phyloP scores from a whole-genome alignment of 768 basidiomycete genomes.

The Leccinum aurantiacum region DNA sequence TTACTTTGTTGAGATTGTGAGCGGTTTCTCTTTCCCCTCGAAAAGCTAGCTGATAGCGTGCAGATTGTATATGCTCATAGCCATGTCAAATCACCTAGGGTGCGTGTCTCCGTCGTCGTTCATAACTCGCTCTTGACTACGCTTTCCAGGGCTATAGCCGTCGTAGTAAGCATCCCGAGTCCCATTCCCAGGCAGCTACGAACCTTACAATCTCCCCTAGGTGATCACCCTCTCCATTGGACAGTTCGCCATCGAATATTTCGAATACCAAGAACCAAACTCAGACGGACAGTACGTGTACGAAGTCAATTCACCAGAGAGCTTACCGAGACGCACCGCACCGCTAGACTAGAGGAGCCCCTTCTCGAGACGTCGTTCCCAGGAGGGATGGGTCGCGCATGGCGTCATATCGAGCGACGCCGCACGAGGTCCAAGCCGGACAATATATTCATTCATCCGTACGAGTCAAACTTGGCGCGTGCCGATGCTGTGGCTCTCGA shows the following conservation, averaged over 20 bases:
- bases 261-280: slow-evolving; percentile 21
- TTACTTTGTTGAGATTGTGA: slow-evolving; percentile 63
- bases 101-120: slow-evolving; percentile 35
- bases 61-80: slow-evolving; percentile 71
- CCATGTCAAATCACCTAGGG: slow-evolving; percentile 73
- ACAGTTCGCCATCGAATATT: slow-evolving; percentile 54
- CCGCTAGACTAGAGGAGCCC: slow-evolving; percentile 23
- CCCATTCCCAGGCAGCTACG: neutral
- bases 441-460: slow-evolving; percentile 61
- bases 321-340: neutral
- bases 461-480: slow-evolving; percentile 61
- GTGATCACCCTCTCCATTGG: slow-evolving; percentile 54
- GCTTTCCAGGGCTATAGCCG: slow-evolving; percentile 23
- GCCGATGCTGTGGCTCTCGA: slow-evolving; percentile 62
- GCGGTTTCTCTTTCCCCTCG: slow-evolving; percentile 19
- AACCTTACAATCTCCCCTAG: slow-evolving; percentile 32
- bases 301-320: neutral
- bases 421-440: slow-evolving; percentile 58
- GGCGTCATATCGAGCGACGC: slow-evolving; percentile 25
- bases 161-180: slow-evolving; percentile 21
- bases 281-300: slow-evolving; percentile 23
- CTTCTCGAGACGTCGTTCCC: slow-evolving; percentile 20
- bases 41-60: slow-evolving; percentile 2
- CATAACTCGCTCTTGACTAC: slow-evolving; percentile 7
- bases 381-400: neutral